A percentile compares a stretch with the other conserved stretches of the same genome.
phyloP scores from a whole-genome alignment of 441 rosid species.

The Mallotus repandus region DNA sequence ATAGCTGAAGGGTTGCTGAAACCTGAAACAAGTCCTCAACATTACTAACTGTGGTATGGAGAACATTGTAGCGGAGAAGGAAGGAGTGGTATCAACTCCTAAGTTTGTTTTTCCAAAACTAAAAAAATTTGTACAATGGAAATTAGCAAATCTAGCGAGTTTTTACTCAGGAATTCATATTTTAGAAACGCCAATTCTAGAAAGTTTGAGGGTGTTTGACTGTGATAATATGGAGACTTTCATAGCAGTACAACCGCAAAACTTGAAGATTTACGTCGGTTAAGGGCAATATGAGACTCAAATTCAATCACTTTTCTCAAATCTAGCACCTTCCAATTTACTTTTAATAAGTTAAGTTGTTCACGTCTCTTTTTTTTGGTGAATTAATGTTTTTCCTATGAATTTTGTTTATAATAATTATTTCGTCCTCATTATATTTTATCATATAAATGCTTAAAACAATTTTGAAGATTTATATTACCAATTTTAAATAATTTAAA shows the following conservation, averaged over 20 bases:
- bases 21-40: too few relatives aligned
- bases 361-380: too few relatives aligned
- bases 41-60: conserved; percentile 29
- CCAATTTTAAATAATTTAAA: too few relatives aligned
- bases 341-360: too few relatives aligned
- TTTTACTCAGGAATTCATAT: conserved; percentile 21
- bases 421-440: too few relatives aligned
- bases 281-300: too few relatives aligned
- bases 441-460: too few relatives aligned
- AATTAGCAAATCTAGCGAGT: neutral
- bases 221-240: neutral
- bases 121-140: neutral
- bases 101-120: conserved; percentile 22
- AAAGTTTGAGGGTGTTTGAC: neutral
- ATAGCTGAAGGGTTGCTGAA: conserved; percentile 10
- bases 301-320: conserved; percentile 9
- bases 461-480: too few relatives aligned
- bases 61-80: conserved; percentile 17
- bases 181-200: conserved; percentile 10
- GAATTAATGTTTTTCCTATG: too few relatives aligned
- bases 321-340: too few relatives aligned
- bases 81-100: neutral
- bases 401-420: too few relatives aligned
- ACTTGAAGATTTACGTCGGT: neutral
- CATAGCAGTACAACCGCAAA: neutral